Conservation (phyloP, 805 yeast species). For the Candida takata region DNA sequence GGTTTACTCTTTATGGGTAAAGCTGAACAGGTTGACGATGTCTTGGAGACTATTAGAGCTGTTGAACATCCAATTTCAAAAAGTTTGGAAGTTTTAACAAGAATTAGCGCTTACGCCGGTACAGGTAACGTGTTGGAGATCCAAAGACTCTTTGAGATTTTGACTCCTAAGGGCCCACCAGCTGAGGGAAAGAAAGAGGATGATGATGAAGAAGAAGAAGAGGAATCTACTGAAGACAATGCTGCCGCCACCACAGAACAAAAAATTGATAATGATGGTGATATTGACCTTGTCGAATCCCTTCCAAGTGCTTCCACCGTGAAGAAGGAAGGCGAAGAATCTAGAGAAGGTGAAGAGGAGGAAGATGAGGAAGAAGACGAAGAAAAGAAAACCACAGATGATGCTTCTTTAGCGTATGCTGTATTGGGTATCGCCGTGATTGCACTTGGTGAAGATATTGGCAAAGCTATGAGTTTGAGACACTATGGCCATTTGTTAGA, state of each 20-base stretch:
- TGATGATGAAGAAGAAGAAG: constrained; percentile 44
- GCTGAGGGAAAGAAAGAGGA: constrained; percentile 50
- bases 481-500: constrained; percentile 98
- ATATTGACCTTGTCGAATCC: constrained; percentile 21
- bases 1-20: constrained; percentile 91
- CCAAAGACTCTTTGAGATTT: constrained; percentile 83
- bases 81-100: constrained; percentile 82
- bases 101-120: constrained; percentile 93
- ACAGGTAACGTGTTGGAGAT: constrained; percentile 95
- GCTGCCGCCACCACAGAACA: constrained; percentile 12
- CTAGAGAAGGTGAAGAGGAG: constrained; percentile 23
- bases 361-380: constrained; percentile 22
- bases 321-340: constrained; percentile 16
- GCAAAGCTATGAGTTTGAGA: constrained; percentile 94
- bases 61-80: constrained; percentile 91
- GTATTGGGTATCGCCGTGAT: constrained; percentile 91
- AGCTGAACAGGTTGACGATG: constrained; percentile 90
- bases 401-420: constrained; percentile 61
- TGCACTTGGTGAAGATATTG: constrained; percentile 97
- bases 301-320: constrained; percentile 18
- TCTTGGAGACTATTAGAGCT: constrained; percentile 87
- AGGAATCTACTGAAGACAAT: constrained; percentile 32
- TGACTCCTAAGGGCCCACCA: constrained; percentile 62
- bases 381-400: constrained; percentile 26
- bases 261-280: constrained; percentile 26